Evolutionary conservation across 1,284 basidiomycete genomes (phyloP).

Genomic region (Naganishia sp.): DNA sequence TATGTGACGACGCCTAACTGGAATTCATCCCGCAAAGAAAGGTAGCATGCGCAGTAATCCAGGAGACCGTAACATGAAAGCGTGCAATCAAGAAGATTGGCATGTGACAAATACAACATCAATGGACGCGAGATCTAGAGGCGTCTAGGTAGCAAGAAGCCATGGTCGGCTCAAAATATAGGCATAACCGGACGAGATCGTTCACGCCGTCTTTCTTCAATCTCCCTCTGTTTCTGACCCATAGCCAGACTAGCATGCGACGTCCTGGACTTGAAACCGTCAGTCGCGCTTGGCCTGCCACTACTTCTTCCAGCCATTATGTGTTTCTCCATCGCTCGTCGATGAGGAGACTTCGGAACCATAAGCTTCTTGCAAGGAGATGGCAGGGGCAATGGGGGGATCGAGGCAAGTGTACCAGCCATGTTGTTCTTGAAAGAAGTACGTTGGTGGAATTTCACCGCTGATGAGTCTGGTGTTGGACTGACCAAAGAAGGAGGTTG

Average conservation of each 20-base stretch:
- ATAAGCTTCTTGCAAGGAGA: conserved; percentile 14
- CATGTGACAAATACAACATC: not conserved
- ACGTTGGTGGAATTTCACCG: not conserved
- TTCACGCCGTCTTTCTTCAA: conserved; percentile 17
- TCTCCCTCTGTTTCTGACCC: conserved; percentile 25
- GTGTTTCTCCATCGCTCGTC: conserved; percentile 23
- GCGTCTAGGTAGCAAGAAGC: not conserved
- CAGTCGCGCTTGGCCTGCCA: not conserved
- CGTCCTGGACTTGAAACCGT: conserved; percentile 15
- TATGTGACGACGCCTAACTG: no score
- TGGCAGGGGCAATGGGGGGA: no score
- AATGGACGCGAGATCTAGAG: not conserved
- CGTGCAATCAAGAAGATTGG: not conserved
- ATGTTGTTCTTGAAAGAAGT: not conserved
- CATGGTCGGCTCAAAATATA: not conserved
- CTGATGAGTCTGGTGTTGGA: not conserved
- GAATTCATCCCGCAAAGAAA: no score
- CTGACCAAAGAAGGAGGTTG: conserved; percentile 7
- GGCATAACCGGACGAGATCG: not conserved
- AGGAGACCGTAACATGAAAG: not conserved
- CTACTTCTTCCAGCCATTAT: not conserved
- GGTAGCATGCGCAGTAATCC: no score
- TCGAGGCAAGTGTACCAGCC: not conserved
- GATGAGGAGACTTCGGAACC: conserved; percentile 22
- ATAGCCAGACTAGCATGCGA: conserved; percentile 20